phyloP scores from a whole-genome alignment of 352 stramenopile genomes.

The Phytophthora pistaciae region DNA sequence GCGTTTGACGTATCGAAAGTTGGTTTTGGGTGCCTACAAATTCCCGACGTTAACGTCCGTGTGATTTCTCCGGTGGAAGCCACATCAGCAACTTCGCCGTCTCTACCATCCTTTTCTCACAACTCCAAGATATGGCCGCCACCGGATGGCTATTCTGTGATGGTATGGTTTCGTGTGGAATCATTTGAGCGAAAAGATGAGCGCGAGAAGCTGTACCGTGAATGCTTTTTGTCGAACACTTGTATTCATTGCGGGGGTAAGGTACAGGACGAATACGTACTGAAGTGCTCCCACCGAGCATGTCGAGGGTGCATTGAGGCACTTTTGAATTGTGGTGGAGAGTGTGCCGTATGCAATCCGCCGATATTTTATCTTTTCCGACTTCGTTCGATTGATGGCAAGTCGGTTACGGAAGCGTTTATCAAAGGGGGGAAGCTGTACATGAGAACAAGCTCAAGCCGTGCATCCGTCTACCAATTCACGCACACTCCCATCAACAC shows the following conservation, averaged over 20 bases:
- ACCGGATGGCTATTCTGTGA: conserved; percentile 67
- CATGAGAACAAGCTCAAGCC: conserved; percentile 67
- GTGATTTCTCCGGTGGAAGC: conserved; percentile 18
- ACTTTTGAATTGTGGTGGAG: conserved; percentile 58
- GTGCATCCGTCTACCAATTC: conserved; percentile 64
- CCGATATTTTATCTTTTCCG: conserved; percentile 80
- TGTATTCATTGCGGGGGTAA: conserved; percentile 63
- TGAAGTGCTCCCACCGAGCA: conserved; percentile 80
- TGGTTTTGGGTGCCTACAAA: conserved; percentile 75
- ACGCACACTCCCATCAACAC: conserved; percentile 51
- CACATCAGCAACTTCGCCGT: conserved; percentile 22
- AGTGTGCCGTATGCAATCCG: conserved; percentile 79
- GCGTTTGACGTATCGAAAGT: conserved; percentile 62
- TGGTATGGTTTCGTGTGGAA: conserved; percentile 76
- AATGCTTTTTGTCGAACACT: conserved; percentile 61
- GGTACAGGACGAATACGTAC: conserved; percentile 54
- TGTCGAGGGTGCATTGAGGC: conserved; percentile 69
- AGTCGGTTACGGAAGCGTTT: conserved; percentile 76
- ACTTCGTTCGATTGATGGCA: conserved; percentile 73
- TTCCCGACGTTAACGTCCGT: conserved; percentile 62
- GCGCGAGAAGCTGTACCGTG: conserved; percentile 69
- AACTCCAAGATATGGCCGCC: conserved; percentile 67
- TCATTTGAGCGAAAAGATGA: conserved; percentile 63
- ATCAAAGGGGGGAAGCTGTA: conserved; percentile 68
- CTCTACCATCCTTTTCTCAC: conserved; percentile 46